Base-by-base conservation (phyloP, 495 filamentous ascomycete species). In the Antarctomyces pellizariae region DNA sequence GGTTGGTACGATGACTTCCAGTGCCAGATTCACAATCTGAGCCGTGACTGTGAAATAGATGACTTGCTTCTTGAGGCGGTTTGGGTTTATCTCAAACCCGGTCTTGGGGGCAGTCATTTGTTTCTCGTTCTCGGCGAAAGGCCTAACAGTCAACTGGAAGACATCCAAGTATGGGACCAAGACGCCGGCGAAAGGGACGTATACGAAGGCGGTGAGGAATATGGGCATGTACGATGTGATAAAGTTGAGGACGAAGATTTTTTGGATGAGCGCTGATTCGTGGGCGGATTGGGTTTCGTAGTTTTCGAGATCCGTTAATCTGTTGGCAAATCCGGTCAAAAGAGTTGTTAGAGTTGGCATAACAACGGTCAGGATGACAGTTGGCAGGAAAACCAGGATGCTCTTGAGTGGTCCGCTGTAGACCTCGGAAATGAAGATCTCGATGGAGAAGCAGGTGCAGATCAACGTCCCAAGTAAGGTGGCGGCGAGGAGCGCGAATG, bases 11-110 rank as follows among this genome's bases (percentile, higher is more conserved):
- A 92, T 59, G 9, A 79, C 67, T 43, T 97, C 89, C 47, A 84
- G 64, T 14, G 62, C 74, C 12, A 91, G 68, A 32, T 75, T 79
- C 32, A 97, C 77, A 22, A 84, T 67, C 43, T 97, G 86, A 0
- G 84, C 86, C 0, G 86, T 95, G 7, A 95, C 80, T 0, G 86
- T 84, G 44, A 92, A 91, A 47, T 95, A 97, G 38, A 95, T 76
- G 31, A 95, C 75, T 47, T 97, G 89, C 27, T 89, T 84, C 26
- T 67, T 71, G 4, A 97, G 60, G 14, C 86, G 58, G 35, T 67
- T 59, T 0, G 83, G 79, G 43, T 97, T 78, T 44, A 95, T 77
- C 19, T 64, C 52, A 54, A 93, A 97, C 8, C 58, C 52, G 4
- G 48, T 36, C 31, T 67, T 53, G 6, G 71, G 67, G 2, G 55